Conservation (phyloP, 192 early-diverging fungal species). For the Coemansia sp. region DNA sequence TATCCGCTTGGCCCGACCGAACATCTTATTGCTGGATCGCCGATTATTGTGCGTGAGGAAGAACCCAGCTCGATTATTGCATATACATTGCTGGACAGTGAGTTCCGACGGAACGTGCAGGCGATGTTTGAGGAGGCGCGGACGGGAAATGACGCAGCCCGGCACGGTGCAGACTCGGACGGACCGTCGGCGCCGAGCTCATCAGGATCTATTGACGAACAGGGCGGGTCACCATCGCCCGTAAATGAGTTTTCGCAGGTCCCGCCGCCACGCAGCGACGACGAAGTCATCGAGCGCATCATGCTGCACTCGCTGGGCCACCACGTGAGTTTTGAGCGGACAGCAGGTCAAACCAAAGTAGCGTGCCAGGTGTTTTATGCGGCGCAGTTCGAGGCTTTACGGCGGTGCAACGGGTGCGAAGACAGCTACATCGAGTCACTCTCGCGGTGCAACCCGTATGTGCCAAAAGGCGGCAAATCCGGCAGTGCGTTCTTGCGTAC, state of each 20-base stretch:
- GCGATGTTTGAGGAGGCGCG: constrained; percentile 34
- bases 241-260: constrained; percentile 30
- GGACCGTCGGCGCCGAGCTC: background rate
- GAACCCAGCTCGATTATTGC: constrained; percentile 95
- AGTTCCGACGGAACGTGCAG: constrained; percentile 42
- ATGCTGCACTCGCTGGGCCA: constrained; percentile 40
- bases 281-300: constrained; percentile 31
- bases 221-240: constrained; percentile 12
- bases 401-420: constrained; percentile 81
- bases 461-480: constrained; percentile 85
- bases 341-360: constrained; percentile 74
- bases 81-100: constrained; percentile 69
- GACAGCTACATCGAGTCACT: constrained; percentile 82
- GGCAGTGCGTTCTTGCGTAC: constrained; percentile 91
- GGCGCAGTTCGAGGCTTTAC: constrained; percentile 88
- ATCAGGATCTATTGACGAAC: background rate
- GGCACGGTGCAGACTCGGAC: constrained; percentile 3
- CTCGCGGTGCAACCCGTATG: constrained; percentile 83
- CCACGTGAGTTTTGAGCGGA: constrained; percentile 59
- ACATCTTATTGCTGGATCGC: constrained; percentile 85
- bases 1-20: constrained; percentile 65
- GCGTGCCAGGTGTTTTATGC: constrained; percentile 90
- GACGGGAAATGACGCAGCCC: constrained; percentile 8
- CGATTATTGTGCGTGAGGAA: constrained; percentile 84
- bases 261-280: constrained; percentile 6